Evolutionary conservation across 495 filamentous ascomycete genomes (phyloP), one percentile per base, ranked within the genome.

Genomic region (Lineolata rhizophorae): DNA sequence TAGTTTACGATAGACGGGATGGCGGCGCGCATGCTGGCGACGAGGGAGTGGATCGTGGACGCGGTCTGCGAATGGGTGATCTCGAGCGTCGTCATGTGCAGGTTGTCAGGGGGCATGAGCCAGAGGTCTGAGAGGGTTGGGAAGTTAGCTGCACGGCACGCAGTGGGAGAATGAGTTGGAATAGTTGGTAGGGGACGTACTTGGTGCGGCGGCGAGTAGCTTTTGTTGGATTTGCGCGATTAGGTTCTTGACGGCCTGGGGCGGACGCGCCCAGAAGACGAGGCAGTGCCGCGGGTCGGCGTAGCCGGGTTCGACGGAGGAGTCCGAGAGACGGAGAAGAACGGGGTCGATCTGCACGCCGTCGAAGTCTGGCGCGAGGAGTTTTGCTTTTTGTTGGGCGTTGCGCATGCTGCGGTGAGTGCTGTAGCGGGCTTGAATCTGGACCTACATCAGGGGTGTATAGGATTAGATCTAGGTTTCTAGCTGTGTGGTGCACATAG

Each of bases 41-140:
- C 58, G 6, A 90, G 51, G 1, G 44, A 43, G 3, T 62, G 60
- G 22, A 90, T 74, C 34, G 78, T 69, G 0, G 50, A 43, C 1
- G 60, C 42, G 0, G 72, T 75, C 10, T 60, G 61, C 0, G 72
- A 79, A 47, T 80, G 76, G 5, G 70, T 65, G 31, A 93, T 53
- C 49, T 97, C 85, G 5, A 92, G 58, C 1, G 72, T 69, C 0
- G 87, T 97, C 50, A 92, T 64, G 54, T 94, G 85, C 31, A 92
- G 72, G 39, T 64, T 58, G 30, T 71, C 54, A 4, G 57, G 44
- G 5, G 83, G 81, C 66, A 85, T 83, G 14, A 83, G 58, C 85
- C 87, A 94, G 17, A 94, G 52, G 34, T 62, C 80, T 87, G 38
- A 16, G 6, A 12, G 11, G 16, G 26, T 32, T 25, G 36, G 32